These are phyloP conservation scores for Dendrostoma leiphaemia DNA, from an alignment of 2,329 filamentous ascomycete genomes.

Conservation along the genomic window DNA sequence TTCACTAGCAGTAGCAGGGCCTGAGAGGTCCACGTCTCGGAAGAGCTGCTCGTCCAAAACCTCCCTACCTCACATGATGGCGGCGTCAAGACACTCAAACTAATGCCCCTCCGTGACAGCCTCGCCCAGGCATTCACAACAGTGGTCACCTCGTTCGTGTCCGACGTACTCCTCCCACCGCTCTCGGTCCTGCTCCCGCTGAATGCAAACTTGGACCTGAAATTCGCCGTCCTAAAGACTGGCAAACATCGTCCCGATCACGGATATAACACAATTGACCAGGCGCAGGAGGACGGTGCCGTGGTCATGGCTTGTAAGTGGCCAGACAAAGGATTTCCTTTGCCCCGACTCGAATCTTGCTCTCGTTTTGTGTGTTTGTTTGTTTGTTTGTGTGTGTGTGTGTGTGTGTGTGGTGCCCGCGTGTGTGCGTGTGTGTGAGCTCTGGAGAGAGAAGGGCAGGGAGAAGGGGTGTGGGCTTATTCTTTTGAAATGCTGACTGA, in stretches of 20 bases:
- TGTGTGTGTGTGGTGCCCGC: too few species aligned
- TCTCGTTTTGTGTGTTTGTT: neutral
- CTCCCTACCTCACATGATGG: neutral
- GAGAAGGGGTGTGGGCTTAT: too few species aligned
- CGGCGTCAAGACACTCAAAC: neutral
- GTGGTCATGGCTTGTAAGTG: slow-evolving; percentile 59
- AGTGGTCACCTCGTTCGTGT: slow-evolving; percentile 70
- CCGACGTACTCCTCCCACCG: slow-evolving; percentile 67
- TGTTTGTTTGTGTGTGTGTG: too few species aligned
- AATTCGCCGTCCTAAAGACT: slow-evolving; percentile 63
- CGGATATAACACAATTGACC: slow-evolving; percentile 69
- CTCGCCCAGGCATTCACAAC: slow-evolving; percentile 70
- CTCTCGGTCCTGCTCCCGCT: slow-evolving; percentile 68
- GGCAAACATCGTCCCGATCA: slow-evolving; percentile 61
- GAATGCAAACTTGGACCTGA: slow-evolving; percentile 70
- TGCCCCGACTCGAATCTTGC: too few species aligned
- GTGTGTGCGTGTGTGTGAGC: too few species aligned
- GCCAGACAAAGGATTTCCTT: too few species aligned
- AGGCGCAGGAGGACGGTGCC: slow-evolving; percentile 69
- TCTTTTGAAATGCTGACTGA: too few species aligned
- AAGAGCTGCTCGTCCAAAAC: too few species aligned
- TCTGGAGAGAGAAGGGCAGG: too few species aligned
- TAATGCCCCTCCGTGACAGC: slow-evolving; percentile 33
- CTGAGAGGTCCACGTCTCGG: too few species aligned
- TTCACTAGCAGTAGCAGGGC: too few species aligned